phyloP scores from a whole-genome alignment of 306 rosid genomes.

The Mimosa pudica region DNA sequence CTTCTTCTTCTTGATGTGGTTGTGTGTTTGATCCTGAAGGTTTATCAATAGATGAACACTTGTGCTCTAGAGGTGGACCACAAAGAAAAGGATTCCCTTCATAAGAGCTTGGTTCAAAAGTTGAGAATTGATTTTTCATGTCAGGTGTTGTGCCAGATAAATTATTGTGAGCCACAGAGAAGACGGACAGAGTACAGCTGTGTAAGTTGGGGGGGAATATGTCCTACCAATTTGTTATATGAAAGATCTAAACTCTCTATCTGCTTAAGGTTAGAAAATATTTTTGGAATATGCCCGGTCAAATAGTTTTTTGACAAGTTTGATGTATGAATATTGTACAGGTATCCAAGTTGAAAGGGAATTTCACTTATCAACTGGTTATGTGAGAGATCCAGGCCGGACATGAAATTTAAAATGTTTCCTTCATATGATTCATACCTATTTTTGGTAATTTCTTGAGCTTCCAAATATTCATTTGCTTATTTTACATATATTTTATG shows the following conservation, averaged over 20 bases:
- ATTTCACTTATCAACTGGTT: background rate
- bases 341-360: conserved; percentile 17
- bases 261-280: background rate
- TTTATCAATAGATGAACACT: background rate
- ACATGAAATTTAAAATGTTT: conserved; percentile 22
- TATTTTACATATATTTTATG: no score
- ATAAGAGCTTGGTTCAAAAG: conserved; percentile 10
- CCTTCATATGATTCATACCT: conserved; percentile 10
- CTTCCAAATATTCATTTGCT: no score
- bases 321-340: background rate
- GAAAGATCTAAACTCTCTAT: conserved; percentile 17
- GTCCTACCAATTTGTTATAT: background rate
- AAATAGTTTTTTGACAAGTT: conserved; percentile 35
- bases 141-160: conserved; percentile 12
- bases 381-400: conserved; percentile 28
- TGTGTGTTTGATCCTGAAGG: background rate
- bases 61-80: background rate
- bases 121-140: background rate
- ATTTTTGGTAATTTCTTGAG: no score
- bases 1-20: no score
- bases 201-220: conserved; percentile 11
- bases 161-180: conserved; percentile 26
- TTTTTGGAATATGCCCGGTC: background rate
- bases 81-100: background rate
- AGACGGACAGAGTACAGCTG: background rate